Evolutionary conservation across 257 asterid species (phyloP), one percentile per base, ranked within the genome.

Genomic region (Capsicum pubescens): DNA sequence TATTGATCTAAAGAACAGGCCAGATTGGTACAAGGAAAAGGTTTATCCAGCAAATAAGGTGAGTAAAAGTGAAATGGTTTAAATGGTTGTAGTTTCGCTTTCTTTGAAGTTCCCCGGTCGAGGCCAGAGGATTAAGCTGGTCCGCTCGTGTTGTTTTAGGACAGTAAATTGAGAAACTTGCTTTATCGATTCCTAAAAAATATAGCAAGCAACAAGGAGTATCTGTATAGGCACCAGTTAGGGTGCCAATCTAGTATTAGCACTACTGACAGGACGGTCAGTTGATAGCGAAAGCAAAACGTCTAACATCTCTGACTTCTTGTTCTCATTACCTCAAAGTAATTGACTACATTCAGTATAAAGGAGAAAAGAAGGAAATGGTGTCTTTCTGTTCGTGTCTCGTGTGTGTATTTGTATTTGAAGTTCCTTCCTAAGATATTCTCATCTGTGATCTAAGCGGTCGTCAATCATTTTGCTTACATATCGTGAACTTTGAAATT

Each of bases 11-110:
- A 86, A 91, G 84, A 90, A 94, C 88, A 90, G 93, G 90, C 99
- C 98, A 67, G 85, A 91, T 83, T 95, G 99, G 99, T 94, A 95
- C 64, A 94, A 95, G 90, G 98, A 94, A 85, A 95, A 94, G 86
- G 95, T 95, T 50, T 93, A 94, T 87, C 95, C 97, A 59, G 88
- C 91, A 88, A 93, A 94, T 86, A 94, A 94, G 98, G 98, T 94
- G 77, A 98, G 98, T 94, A 72, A 56, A 84, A 17, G 44, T 44
- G 26, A 12, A 77, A 60, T 81, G 14, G 3, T 52, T 26, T 63
- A 52, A 76, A 26, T 26, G 64, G 48, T 26, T 14, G 14, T 52
- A 8, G 64, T 8, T 2, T 54, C 26, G 32, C 64, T 54, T 74
- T 13, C 19, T 7, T 76, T 76, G 21, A 57, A 57, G 63, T 57